A percentile compares a stretch with the other conserved stretches of the same genome.
These are phyloP conservation scores for Passalora sequoiae DNA, from an alignment of 2,329 filamentous ascomycete species.

Conservation along the genomic window DNA sequence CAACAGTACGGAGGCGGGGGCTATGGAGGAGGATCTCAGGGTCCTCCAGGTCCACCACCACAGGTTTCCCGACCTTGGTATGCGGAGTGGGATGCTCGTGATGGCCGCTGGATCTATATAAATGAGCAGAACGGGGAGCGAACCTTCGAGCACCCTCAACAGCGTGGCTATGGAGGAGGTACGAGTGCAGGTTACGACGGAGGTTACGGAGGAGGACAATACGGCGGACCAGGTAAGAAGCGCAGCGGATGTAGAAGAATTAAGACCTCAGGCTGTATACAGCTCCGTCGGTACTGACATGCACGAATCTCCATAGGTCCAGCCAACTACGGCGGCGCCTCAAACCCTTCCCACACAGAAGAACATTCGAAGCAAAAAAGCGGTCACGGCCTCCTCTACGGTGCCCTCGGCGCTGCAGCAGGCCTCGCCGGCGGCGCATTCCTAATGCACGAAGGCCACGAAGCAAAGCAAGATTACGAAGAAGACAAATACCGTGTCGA, in stretches of 20 bases:
- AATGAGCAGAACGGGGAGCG: constrained; percentile 45
- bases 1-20: constrained; percentile 1
- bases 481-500: constrained; percentile 29
- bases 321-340: constrained; percentile 14
- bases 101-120: constrained; percentile 42
- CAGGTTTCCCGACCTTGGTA: constrained; percentile 42
- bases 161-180: constrained; percentile 17
- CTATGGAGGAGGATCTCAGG: constrained; percentile 10
- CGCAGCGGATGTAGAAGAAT: too few species aligned
- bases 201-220: constrained; percentile 24
- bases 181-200: constrained; percentile 17
- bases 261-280: too few species aligned
- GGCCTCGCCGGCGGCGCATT: constrained; percentile 43
- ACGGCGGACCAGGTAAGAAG: constrained; percentile 14
- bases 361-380: constrained; percentile 32
- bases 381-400: constrained; percentile 34
- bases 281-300: constrained; percentile 5
- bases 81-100: constrained; percentile 41
- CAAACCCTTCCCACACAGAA: constrained; percentile 12
- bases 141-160: constrained; percentile 37
- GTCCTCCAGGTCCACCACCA: constrained; percentile 25
- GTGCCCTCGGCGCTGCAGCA: constrained; percentile 38
- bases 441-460: constrained; percentile 43
- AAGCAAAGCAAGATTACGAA: constrained; percentile 33
- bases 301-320: constrained; percentile 3